Conservation (phyloP, 768 basidiomycete species). For the Psilocybe cubensis region DNA sequence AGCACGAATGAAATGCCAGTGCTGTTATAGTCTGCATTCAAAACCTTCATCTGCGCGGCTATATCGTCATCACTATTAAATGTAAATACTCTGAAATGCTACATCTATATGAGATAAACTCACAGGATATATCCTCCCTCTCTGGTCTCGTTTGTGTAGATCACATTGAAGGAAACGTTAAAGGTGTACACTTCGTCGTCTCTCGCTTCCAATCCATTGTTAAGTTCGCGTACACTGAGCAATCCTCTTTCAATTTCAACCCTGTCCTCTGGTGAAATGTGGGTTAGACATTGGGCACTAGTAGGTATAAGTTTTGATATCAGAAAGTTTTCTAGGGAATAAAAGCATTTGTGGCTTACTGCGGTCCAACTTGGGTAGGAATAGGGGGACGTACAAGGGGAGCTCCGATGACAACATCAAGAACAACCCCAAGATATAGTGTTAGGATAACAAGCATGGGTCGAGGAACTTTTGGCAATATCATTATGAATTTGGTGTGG, state of each 20-base stretch:
- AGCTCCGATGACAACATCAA: neutral
- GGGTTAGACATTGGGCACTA: slow-evolving; percentile 6
- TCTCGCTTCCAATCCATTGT: neutral
- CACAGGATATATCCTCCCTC: slow-evolving; percentile 42
- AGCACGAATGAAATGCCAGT: slow-evolving; percentile 38
- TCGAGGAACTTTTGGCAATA: neutral
- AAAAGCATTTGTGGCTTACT: neutral
- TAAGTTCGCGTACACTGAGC: neutral
- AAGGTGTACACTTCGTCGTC: slow-evolving; percentile 9
- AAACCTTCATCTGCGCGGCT: slow-evolving; percentile 33
- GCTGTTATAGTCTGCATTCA: slow-evolving; percentile 39
- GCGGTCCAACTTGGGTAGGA: slow-evolving; percentile 1
- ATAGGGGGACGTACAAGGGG: neutral
- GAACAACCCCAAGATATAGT: neutral
- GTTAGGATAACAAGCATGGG: neutral
- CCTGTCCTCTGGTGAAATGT: neutral
- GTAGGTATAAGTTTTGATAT: neutral
- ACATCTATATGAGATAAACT: slow-evolving; percentile 8
- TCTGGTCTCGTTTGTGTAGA: slow-evolving; percentile 28
- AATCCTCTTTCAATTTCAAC: slow-evolving; percentile 1
- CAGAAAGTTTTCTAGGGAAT: neutral
- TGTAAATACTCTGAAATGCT: neutral
- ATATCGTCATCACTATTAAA: slow-evolving; percentile 29
- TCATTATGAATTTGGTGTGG: neutral
- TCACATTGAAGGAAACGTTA: slow-evolving; percentile 33